Evolutionary conservation across 148 eudicot genomes (phyloP), one percentile per base, ranked within the genome.

Genomic region (Camellia lanceoleosa): DNA sequence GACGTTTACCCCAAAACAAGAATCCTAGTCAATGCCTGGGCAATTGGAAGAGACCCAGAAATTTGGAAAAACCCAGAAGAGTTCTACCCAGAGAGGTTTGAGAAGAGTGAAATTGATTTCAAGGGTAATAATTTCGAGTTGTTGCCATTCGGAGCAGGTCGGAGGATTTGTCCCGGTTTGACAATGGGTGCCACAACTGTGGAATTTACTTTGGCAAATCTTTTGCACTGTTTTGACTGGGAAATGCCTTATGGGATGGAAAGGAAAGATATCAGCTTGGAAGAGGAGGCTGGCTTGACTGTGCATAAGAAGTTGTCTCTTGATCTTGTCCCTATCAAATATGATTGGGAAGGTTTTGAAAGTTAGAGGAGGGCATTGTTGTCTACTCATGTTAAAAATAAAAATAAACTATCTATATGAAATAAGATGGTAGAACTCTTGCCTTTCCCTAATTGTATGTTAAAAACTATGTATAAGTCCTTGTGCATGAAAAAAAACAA

Each of bases 251-350:
- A 2, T 56, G 60, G 60, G 15, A 56, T 56, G 60, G 9, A 56
- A 7, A 56, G 9, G 60, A 12, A 3, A 56, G 60, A 56, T 12
- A 7, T 56, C 2, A 7, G 9, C 9, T 4, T 7, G 3, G 60
- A 3, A 3, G 60, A 3, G 60, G 5, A 3, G 15, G 5, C 13
- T 56, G 60, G 60, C 2, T 2, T 56, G 5, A 56, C 60, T 3
- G 9, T 56, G 13, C 60, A 56, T 56, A 56, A 56, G 15, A 56
- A 13, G 9, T 13, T 56, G 13, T 2, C 60, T 12, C 9, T 56
- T 47, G 51, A 49, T 10, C 75, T 72, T 51, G 75, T 72, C 14
- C 75, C 75, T 52, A 8, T 47, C 38, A 51, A 71, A 3, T 71
- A 71, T 19, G 51, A 43, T 43, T 69, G 73, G 73, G 9, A 69